These are phyloP conservation scores for Lolium multiflorum DNA, from an alignment of 176 grass and related monocot genomes.

Conservation along the genomic window DNA sequence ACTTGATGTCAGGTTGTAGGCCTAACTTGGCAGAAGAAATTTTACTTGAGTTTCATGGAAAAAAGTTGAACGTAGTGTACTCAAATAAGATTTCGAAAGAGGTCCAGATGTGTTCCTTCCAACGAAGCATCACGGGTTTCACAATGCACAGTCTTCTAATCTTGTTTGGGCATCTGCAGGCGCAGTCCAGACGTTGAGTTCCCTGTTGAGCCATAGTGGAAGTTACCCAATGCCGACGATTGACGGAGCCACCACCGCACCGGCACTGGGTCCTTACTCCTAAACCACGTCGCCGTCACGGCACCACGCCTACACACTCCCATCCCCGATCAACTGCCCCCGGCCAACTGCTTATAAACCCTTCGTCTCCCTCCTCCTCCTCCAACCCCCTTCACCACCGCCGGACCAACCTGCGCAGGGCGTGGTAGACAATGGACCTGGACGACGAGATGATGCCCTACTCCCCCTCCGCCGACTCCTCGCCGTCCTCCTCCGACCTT, in stretches of 20 bases:
- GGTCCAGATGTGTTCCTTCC: not conserved
- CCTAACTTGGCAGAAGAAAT: not conserved
- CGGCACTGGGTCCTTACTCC: slow-evolving; percentile 11
- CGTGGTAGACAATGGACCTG: slow-evolving; percentile 54
- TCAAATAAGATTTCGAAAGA: not conserved
- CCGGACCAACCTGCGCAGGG: not conserved
- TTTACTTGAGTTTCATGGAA: not conserved
- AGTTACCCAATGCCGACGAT: slow-evolving; percentile 18
- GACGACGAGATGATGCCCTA: slow-evolving; percentile 73
- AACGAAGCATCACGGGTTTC: not conserved
- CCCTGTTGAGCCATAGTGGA: not conserved
- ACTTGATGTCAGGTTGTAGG: not conserved
- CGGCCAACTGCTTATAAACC: slow-evolving; percentile 44
- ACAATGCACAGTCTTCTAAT: not conserved
- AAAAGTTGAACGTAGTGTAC: no score
- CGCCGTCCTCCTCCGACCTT: slow-evolving; percentile 90
- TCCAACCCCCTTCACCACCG: not conserved
- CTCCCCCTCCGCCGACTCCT: slow-evolving; percentile 79
- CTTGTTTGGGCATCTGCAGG: not conserved
- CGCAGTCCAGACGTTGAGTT: not conserved
- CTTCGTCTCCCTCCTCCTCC: not conserved
- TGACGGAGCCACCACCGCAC: slow-evolving; percentile 7
- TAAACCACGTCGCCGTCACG: slow-evolving; percentile 40
- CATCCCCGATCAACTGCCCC: slow-evolving; percentile 31
- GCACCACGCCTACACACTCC: slow-evolving; percentile 25